These are phyloP conservation scores for Scalesia atractyloides DNA, from an alignment of 129 eudicot genomes.

Conservation along the genomic window DNA sequence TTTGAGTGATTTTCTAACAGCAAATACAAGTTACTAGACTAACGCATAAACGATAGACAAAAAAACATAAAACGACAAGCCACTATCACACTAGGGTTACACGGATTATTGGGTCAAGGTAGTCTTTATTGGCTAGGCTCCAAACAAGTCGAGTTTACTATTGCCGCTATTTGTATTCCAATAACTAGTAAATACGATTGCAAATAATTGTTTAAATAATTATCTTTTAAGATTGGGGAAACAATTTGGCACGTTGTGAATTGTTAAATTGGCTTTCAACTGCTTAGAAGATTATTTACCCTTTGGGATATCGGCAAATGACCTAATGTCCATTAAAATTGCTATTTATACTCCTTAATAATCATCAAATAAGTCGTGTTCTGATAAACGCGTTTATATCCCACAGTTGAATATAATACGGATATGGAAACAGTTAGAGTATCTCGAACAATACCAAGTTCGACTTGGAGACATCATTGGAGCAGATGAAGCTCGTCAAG, in stretches of 20 bases:
- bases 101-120: not conserved
- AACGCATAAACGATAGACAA: not conserved
- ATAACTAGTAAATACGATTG: not conserved
- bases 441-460: slow-evolving; percentile 37
- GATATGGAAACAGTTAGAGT: slow-evolving; percentile 35
- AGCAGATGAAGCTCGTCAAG: slow-evolving; percentile 12
- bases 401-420: slow-evolving; percentile 38
- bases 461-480: slow-evolving; percentile 33
- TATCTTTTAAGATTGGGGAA: not conserved
- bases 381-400: not conserved
- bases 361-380: not conserved
- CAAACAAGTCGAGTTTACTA: not conserved
- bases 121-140: not conserved
- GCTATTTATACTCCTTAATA: not conserved
- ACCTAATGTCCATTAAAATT: not conserved
- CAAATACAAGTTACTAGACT: not conserved
- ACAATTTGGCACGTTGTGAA: not conserved
- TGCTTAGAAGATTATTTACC: not conserved
- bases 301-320: not conserved
- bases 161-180: not conserved
- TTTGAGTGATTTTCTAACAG: too few relatives aligned
- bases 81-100: not conserved
- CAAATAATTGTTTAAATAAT: not conserved
- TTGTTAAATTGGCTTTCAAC: not conserved
- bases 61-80: not conserved